Percentiles rank a stretch among this genome's conserved stretches.
phyloP scores from a whole-genome alignment of 768 basidiomycete genomes.

The Mycena vitilis region DNA sequence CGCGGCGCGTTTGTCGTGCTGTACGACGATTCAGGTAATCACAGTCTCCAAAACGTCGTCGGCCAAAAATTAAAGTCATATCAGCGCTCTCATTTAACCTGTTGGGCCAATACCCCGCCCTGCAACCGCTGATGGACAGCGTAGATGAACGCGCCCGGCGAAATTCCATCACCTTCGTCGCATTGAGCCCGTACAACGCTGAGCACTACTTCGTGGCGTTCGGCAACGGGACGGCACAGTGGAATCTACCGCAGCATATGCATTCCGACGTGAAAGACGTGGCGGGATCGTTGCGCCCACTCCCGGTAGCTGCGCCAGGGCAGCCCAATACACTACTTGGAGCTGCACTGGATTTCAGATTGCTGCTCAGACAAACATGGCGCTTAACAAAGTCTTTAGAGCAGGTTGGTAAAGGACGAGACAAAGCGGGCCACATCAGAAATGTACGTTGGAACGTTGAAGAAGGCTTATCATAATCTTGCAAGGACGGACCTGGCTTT shows the following conservation, averaged over 20 bases:
- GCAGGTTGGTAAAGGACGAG: not conserved
- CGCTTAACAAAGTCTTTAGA: constrained; percentile 4
- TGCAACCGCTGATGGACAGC: constrained; percentile 11
- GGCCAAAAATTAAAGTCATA: too few relatives aligned
- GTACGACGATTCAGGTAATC: constrained; percentile 16
- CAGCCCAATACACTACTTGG: constrained; percentile 8
- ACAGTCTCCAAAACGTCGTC: too few relatives aligned
- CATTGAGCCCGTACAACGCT: constrained; percentile 20
- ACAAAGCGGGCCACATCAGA: too few relatives aligned
- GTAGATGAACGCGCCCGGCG: constrained; percentile 19
- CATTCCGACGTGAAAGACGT: constrained; percentile 15
- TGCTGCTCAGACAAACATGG: constrained; percentile 11
- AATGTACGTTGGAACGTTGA: not conserved
- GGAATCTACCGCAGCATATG: constrained; percentile 23
- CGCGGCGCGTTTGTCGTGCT: constrained; percentile 19
- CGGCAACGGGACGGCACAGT: constrained; percentile 15
- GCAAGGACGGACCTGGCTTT: too few relatives aligned
- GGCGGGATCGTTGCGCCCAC: constrained; percentile 3
- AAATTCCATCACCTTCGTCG: constrained; percentile 17
- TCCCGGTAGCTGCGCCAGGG: constrained; percentile 2
- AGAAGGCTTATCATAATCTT: too few relatives aligned
- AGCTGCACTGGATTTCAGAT: constrained; percentile 18
- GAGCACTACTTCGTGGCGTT: constrained; percentile 24
- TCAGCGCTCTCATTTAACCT: constrained; percentile 8
- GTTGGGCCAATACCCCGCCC: constrained; percentile 10